A percentile compares a stretch with the other conserved stretches of the same genome.
Evolutionary conservation across 1,284 basidiomycete species (phyloP).

Genomic region (Waitea zeae): DNA sequence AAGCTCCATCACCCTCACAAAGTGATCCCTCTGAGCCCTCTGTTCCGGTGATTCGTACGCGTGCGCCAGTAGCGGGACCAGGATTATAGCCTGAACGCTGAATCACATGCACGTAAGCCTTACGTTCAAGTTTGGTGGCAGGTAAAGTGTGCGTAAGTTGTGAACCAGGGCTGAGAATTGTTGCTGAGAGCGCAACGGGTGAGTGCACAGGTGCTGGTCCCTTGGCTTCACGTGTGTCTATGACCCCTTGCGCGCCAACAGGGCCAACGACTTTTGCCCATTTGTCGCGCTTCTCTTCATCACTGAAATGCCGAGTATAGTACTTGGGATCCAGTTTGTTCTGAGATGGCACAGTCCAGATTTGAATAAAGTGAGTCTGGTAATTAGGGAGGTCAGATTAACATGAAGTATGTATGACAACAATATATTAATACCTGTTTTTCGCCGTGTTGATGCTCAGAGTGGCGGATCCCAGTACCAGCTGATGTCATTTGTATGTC

Average conservation of each 20-base stretch:
- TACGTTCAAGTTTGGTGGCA: conserved; percentile 13
- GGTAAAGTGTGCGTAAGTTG: conserved; percentile 32
- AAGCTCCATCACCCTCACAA: conserved; percentile 60
- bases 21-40: conserved; percentile 22
- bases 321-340: conserved; percentile 52
- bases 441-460: conserved; percentile 48
- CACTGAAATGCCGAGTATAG: conserved; percentile 74
- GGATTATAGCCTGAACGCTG: conserved; percentile 66
- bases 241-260: conserved; percentile 32
- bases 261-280: conserved; percentile 62
- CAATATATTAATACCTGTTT: too few relatives aligned
- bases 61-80: conserved; percentile 27
- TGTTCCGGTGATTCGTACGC: conserved; percentile 25
- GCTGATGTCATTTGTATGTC: conserved; percentile 85
- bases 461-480: conserved; percentile 77
- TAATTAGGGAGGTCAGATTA: too few relatives aligned
- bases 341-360: conserved; percentile 62
- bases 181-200: conserved; percentile 43
- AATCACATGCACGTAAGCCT: conserved; percentile 55
- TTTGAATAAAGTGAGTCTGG: conserved; percentile 82
- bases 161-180: conserved; percentile 38
- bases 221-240: conserved; percentile 37
- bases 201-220: conserved; percentile 66
- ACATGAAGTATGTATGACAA: too few relatives aligned
- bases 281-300: conserved; percentile 64